Percentiles rank a stretch among this genome's conserved stretches.
Conservation (phyloP, 768 basidiomycete species). For the Mycena leptocephala region DNA sequence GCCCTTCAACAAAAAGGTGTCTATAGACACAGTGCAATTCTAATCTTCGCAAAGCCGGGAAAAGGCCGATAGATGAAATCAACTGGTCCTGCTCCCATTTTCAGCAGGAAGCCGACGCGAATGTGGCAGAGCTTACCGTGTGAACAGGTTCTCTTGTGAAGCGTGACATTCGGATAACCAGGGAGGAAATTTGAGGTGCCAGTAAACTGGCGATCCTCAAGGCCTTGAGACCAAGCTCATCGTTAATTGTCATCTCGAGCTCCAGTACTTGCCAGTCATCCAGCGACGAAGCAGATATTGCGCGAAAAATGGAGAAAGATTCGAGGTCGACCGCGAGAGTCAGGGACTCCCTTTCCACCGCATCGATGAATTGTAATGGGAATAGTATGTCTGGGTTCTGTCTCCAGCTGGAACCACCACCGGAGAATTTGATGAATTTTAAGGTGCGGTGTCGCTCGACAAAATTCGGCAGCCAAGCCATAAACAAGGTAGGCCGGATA, state of each 20-base stretch:
- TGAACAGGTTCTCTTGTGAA: neutral
- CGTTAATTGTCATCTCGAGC: neutral
- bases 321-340: neutral
- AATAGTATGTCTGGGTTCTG: constrained; percentile 5
- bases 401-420: neutral
- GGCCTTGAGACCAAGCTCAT: neutral
- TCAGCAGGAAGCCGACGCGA: neutral
- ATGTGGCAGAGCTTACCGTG: neutral
- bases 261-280: neutral
- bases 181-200: neutral
- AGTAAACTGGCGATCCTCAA: neutral
- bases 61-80: neutral
- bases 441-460: neutral
- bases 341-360: neutral
- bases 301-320: constrained; percentile 7
- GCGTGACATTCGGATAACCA: neutral
- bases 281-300: neutral
- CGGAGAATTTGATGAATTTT: neutral
- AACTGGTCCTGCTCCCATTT: neutral
- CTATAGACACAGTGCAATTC: neutral
- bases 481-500: neutral
- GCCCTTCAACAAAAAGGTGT: neutral
- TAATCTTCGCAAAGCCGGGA: constrained; percentile 5
- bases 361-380: neutral
- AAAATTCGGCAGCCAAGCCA: constrained; percentile 12